phyloP scores from a whole-genome alignment of 345 rosid species.

The Eucalyptus decipiens region DNA sequence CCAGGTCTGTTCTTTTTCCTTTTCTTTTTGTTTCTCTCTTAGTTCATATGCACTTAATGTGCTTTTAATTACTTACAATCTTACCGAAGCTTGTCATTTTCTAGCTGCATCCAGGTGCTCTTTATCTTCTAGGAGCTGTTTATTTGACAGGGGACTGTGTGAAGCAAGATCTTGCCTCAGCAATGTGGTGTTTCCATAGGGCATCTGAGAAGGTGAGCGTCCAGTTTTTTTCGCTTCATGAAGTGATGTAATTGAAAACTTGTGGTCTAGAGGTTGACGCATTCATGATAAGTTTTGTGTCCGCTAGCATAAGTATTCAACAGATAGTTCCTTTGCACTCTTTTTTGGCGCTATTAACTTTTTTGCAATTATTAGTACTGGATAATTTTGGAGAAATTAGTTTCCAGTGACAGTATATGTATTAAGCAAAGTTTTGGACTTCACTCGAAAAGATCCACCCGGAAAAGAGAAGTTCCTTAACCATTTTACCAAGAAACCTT shows the following conservation, averaged over 20 bases:
- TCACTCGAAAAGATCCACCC: neutral
- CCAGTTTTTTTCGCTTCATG: neutral
- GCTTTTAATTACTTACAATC: slow-evolving; percentile 6
- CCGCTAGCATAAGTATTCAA: neutral
- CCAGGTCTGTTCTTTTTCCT: slow-evolving; percentile 35
- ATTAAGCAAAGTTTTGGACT: neutral
- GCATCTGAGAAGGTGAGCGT: slow-evolving; percentile 70
- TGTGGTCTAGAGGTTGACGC: neutral
- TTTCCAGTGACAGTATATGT: neutral
- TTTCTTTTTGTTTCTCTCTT: neutral
- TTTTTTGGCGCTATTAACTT: neutral
- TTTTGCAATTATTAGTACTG: neutral
- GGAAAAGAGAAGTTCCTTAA: neutral
- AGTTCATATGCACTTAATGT: neutral
- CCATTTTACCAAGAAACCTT: neutral
- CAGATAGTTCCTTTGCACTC: neutral
- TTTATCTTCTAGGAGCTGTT: slow-evolving; percentile 82
- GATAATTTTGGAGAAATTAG: neutral
- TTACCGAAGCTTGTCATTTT: neutral
- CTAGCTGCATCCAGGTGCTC: slow-evolving; percentile 95
- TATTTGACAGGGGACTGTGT: slow-evolving; percentile 85
- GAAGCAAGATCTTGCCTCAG: slow-evolving; percentile 84
- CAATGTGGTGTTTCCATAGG: slow-evolving; percentile 89
- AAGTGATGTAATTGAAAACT: neutral
- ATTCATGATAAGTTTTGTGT: neutral